These are phyloP conservation scores for Hippophae tibetana DNA, from an alignment of 306 rosid species.

Conservation along the genomic window DNA sequence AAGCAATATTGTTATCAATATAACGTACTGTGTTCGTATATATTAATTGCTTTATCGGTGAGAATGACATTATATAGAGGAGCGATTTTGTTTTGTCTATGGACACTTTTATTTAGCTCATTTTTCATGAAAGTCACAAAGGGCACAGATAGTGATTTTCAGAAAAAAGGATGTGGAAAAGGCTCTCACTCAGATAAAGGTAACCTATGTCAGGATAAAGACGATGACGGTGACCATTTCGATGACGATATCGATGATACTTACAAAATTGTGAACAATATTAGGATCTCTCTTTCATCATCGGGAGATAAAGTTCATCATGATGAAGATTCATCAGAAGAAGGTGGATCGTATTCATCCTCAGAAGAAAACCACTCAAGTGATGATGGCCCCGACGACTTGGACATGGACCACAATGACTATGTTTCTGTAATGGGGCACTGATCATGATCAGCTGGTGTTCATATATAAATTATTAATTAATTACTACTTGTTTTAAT, in stretches of 20 bases:
- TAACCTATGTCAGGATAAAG: constrained; percentile 25
- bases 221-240: background rate
- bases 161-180: background rate
- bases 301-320: background rate
- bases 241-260: constrained; percentile 29
- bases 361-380: background rate
- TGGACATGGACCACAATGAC: background rate
- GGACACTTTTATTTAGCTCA: constrained; percentile 22
- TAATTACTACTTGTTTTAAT: too few relatives aligned
- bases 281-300: constrained; percentile 4
- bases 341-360: background rate
- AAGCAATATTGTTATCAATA: background rate
- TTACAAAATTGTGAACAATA: background rate
- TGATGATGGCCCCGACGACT: background rate
- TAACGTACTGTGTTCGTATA: background rate
- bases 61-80: constrained; percentile 28
- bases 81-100: constrained; percentile 14
- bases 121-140: constrained; percentile 14
- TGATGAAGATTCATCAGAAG: too few relatives aligned
- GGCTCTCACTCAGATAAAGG: constrained; percentile 5
- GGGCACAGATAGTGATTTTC: background rate
- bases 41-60: background rate
- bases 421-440: constrained; percentile 32
- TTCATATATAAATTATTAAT: too few relatives aligned
- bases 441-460: constrained; percentile 2